phyloP scores from a whole-genome alignment of 1,284 basidiomycete species.

The Ustilago lituana region DNA sequence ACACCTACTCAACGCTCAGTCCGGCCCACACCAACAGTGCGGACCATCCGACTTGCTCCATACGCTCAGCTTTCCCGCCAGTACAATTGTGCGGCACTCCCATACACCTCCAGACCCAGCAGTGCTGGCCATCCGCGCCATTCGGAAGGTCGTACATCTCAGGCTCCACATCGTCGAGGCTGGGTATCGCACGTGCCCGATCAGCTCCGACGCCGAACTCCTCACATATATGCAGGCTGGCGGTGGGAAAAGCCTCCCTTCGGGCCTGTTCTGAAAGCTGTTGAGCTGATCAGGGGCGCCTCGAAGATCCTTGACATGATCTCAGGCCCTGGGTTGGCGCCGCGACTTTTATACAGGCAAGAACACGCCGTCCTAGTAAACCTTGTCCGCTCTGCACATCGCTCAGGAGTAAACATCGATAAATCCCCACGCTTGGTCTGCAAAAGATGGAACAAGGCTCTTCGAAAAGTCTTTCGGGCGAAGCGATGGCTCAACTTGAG shows the following conservation, averaged over 20 bases:
- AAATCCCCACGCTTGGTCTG: conserved; percentile 19
- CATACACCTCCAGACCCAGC: not conserved
- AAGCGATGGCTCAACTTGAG: conserved; percentile 17
- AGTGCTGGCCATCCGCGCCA: too few species aligned
- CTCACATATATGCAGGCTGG: conserved; percentile 12
- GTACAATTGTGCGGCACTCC: conserved; percentile 11
- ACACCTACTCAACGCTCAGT: conserved; percentile 17
- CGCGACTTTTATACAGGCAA: too few species aligned
- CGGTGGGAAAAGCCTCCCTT: conserved; percentile 21
- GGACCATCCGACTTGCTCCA: conserved; percentile 12
- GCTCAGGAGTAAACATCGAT: not conserved
- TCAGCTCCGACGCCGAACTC: not conserved
- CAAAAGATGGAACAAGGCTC: conserved; percentile 8
- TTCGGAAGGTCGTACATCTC: not conserved
- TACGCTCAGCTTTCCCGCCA: conserved; percentile 22
- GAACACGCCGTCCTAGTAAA: conserved; percentile 3
- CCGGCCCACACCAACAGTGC: not conserved
- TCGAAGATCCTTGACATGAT: not conserved
- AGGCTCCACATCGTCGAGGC: too few species aligned
- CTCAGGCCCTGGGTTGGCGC: conserved; percentile 5
- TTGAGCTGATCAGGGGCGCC: not conserved
- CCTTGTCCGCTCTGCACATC: not conserved
- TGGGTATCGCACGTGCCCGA: not conserved
- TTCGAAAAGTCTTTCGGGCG: conserved; percentile 13
- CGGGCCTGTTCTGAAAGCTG: not conserved